Evolutionary conservation across 352 stramenopile species (phyloP).

Genomic region (Globisporangium megalacanthum): DNA sequence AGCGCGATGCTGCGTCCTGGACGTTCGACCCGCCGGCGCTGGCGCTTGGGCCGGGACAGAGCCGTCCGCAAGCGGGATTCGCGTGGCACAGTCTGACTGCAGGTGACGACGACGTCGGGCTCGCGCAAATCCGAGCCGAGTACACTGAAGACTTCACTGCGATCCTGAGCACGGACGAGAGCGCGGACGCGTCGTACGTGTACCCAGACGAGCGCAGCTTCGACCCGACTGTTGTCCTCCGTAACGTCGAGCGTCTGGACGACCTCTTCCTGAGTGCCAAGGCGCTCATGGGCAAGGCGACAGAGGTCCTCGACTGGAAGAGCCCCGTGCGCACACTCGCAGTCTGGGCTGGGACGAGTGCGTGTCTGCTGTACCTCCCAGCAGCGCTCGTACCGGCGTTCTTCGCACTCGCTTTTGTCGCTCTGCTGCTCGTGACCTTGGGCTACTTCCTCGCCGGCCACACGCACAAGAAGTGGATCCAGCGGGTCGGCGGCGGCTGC

Average conservation of each 20-base stretch:
- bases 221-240: constrained; percentile 24
- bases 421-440: constrained; percentile 16
- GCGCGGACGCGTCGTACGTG: constrained; percentile 19
- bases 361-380: constrained; percentile 14
- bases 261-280: constrained; percentile 16
- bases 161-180: constrained; percentile 16
- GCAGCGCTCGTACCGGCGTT: constrained; percentile 13
- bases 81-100: constrained; percentile 18
- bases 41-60: constrained; percentile 17
- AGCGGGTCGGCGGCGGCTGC: constrained; percentile 10
- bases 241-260: constrained; percentile 34
- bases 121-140: constrained; percentile 17
- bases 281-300: constrained; percentile 7
- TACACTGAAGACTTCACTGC: constrained; percentile 23
- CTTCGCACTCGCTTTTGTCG: constrained; percentile 1
- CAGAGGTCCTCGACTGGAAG: constrained; percentile 32
- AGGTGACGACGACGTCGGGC: constrained; percentile 25
- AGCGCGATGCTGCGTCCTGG: constrained; percentile 15
- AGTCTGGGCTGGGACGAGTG: constrained; percentile 18
- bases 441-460: constrained; percentile 12
- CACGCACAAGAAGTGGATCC: constrained; percentile 25
- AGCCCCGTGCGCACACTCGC: constrained; percentile 13
- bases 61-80: constrained; percentile 13
- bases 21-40: constrained; percentile 17
- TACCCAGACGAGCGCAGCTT: constrained; percentile 24